Conservation (phyloP, 345 rosid species). For the Hibiscus mutabilis region DNA sequence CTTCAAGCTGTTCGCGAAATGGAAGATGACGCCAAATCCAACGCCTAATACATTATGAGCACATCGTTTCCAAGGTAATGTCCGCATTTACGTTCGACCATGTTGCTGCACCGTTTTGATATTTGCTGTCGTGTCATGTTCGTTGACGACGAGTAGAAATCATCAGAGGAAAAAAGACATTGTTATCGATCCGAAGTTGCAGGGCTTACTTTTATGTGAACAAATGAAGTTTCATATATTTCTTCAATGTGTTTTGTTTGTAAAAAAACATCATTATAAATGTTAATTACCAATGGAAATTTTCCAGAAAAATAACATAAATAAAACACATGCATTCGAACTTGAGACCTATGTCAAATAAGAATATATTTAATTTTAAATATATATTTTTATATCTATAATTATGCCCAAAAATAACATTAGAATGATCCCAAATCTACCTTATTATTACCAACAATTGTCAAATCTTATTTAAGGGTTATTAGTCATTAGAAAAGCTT, state of each 20-base stretch:
- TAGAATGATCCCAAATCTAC: too few species aligned
- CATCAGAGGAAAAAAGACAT: background rate
- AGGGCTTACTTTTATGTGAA: conserved; percentile 7
- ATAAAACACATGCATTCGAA: too few species aligned
- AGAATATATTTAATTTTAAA: too few species aligned
- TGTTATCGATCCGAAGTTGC: background rate
- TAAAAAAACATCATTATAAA: background rate
- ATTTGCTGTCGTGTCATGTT: background rate
- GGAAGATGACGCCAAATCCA: conserved; percentile 46
- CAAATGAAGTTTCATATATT: background rate
- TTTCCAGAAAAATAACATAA: too few species aligned
- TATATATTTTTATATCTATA: too few species aligned
- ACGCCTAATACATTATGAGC: conserved; percentile 10
- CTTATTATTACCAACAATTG: too few species aligned
- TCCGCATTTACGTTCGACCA: background rate
- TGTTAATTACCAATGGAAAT: background rate
- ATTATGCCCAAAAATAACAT: too few species aligned
- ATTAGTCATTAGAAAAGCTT: too few species aligned
- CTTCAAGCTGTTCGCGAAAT: conserved; percentile 47
- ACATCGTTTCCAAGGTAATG: background rate
- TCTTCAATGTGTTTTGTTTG: conserved; percentile 6
- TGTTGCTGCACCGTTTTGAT: background rate
- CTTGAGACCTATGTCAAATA: too few species aligned
- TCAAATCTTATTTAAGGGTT: too few species aligned
- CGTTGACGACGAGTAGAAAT: conserved; percentile 26